phyloP scores from a whole-genome alignment of 2,329 filamentous ascomycete species.

The Diaporthe capsici region DNA sequence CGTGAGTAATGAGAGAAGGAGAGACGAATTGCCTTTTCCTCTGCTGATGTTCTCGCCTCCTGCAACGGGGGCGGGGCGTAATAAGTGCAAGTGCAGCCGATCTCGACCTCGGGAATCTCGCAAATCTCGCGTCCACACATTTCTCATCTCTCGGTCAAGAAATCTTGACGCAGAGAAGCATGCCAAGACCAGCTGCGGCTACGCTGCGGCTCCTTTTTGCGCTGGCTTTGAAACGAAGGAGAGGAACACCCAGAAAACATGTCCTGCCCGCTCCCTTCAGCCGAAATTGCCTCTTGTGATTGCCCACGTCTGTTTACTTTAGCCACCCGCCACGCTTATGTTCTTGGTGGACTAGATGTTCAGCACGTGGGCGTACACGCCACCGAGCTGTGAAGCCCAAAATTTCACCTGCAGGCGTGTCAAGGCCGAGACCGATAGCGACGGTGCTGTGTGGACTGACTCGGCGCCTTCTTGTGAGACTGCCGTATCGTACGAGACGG shows the following conservation, averaged over 20 bases:
- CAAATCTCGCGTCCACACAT: slow-evolving; percentile 12
- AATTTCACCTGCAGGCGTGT: background rate
- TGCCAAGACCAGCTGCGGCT: slow-evolving; percentile 28
- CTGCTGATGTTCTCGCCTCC: slow-evolving; percentile 5
- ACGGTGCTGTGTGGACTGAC: background rate
- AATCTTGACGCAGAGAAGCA: slow-evolving; percentile 16
- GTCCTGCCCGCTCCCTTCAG: background rate
- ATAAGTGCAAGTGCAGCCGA: slow-evolving; percentile 24
- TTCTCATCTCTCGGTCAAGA: slow-evolving; percentile 6
- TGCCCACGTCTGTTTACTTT: background rate
- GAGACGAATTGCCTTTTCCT: slow-evolving; percentile 17
- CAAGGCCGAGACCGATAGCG: slow-evolving; percentile 17
- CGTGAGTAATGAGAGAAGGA: slow-evolving; percentile 12
- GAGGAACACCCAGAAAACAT: background rate
- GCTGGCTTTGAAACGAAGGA: slow-evolving; percentile 1
- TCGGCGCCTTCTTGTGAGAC: background rate
- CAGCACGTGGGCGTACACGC: background rate
- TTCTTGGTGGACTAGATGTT: background rate
- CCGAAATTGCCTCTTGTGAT: background rate
- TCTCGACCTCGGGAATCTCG: slow-evolving; percentile 13
- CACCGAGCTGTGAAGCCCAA: background rate
- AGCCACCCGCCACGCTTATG: background rate
- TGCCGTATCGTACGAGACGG: background rate
- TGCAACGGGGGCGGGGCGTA: background rate
- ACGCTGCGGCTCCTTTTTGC: slow-evolving; percentile 17